Base-by-base conservation (phyloP, 345 rosid species). In the Theobroma cacao region DNA sequence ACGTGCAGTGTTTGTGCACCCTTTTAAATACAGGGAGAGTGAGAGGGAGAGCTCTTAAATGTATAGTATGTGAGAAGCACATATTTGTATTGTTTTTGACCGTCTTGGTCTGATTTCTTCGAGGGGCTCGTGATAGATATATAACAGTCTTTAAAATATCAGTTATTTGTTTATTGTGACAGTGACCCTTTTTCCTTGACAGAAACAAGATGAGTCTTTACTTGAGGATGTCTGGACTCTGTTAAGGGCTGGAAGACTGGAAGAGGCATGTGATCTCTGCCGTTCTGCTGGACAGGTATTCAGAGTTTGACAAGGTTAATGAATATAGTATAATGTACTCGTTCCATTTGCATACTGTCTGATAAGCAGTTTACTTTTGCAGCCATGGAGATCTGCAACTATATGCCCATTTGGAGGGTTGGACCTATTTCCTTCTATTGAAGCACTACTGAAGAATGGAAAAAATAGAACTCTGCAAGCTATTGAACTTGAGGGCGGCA, bases 331-430 rank as follows among this genome's bases (percentile, higher is more conserved):
- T 55, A 34, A 61, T 45, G 17, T 53, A 2, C 22, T 24, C 30
- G 47, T 75, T 56, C 18, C 71, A 65, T 77, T 78, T 30, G 30
- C 20, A 28, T 40, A 38, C 70, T 76, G 58, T 53, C 55, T 72
- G 62, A 69, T 64, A 53, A 45, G 36, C 47, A 7, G 47, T 67
- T 76, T 64, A 11, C 38, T 76, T 64, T 64, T 75, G 77, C 85
- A 96, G 99, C 92, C 99, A 10, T 96, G 98, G 99, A 90, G 97
- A 86, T 98, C 98, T 67, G 97, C 97, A 81, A 91, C 94, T 72
- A 86, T 96, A 74, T 86, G 88, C 80, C 93, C 99, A 26, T 92
- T 96, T 85, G 95, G 94, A 80, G 99, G 97, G 78, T 76, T 88
- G 84, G 92, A 91, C 75, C 78, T 94, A 78, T 85, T 85, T 89